A percentile compares a stretch with the other conserved stretches of the same genome.
Evolutionary conservation across 805 yeast species (phyloP).

Genomic region (Candida insectorum): DNA sequence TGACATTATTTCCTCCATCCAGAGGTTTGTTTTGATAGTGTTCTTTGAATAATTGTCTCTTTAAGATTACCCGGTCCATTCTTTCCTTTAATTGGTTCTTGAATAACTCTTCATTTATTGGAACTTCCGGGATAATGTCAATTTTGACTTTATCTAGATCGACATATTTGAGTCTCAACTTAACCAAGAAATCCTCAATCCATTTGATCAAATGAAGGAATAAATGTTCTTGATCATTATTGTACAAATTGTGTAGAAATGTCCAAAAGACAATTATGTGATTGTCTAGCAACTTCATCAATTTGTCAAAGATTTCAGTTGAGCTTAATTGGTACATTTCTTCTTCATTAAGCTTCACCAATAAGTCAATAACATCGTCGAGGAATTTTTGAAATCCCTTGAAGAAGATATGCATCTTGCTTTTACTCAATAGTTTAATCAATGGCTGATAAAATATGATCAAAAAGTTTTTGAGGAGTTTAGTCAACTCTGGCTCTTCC

Average conservation of each 20-base stretch:
- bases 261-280: slow-evolving; percentile 72
- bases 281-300: slow-evolving; percentile 61
- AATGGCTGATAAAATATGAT: slow-evolving; percentile 41
- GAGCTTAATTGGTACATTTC: slow-evolving; percentile 46
- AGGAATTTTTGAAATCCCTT: slow-evolving; percentile 34
- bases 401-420: slow-evolving; percentile 38
- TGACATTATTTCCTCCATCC: slow-evolving; percentile 9
- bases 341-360: slow-evolving; percentile 52
- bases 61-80: slow-evolving; percentile 32
- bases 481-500: slow-evolving; percentile 82
- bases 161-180: slow-evolving; percentile 59
- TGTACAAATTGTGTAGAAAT: slow-evolving; percentile 78
- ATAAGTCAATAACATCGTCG: slow-evolving; percentile 60
- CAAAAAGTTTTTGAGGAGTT: slow-evolving; percentile 67
- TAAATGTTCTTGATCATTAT: slow-evolving; percentile 67
- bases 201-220: slow-evolving; percentile 72
- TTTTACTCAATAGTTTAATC: slow-evolving; percentile 31
- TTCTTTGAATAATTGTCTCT: slow-evolving; percentile 36
- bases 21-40: slow-evolving; percentile 17
- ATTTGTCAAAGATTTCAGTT: slow-evolving; percentile 61
- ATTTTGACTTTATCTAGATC: slow-evolving; percentile 28
- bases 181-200: slow-evolving; percentile 63
- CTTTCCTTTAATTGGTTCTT: slow-evolving; percentile 37
- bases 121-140: slow-evolving; percentile 19
- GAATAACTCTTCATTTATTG: slow-evolving; percentile 31